phyloP scores from a whole-genome alignment of 1,284 basidiomycete genomes.

The Fistulinella staudtii region DNA sequence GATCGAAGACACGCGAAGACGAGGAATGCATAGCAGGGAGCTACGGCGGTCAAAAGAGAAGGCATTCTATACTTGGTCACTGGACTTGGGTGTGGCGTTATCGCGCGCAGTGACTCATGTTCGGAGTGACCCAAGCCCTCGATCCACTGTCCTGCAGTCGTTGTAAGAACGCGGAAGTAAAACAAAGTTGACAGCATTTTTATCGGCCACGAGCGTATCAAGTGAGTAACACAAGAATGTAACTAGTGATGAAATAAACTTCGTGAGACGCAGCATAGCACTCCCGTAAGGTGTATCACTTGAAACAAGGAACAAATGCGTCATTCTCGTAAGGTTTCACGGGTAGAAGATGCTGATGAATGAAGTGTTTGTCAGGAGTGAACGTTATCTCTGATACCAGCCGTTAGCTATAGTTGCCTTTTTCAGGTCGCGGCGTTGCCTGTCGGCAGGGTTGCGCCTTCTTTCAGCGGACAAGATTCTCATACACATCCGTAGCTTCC shows the following conservation, averaged over 20 bases:
- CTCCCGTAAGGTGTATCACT: not conserved
- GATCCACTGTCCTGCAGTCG: not conserved
- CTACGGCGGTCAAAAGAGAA: slow-evolving; percentile 2
- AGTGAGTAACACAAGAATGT: not conserved
- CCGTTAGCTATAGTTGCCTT: not conserved
- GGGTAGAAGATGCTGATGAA: not conserved
- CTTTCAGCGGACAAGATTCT: slow-evolving; percentile 3
- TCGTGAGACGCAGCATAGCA: slow-evolving; percentile 1
- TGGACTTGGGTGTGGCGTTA: not conserved
- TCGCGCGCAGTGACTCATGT: slow-evolving; percentile 1
- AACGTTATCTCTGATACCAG: slow-evolving; percentile 17
- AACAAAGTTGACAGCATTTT: no score
- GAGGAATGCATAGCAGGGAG: not conserved
- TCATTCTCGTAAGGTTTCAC: slow-evolving; percentile 8
- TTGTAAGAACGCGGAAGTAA: no score
- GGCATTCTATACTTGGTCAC: not conserved
- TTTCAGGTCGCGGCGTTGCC: not conserved
- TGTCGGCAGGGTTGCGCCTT: not conserved
- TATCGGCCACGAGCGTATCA: not conserved
- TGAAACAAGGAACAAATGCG: slow-evolving; percentile 5
- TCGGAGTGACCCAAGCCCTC: not conserved
- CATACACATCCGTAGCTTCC: not conserved
- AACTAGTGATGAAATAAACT: not conserved
- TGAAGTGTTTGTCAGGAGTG: slow-evolving; percentile 9
- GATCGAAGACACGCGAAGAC: slow-evolving; percentile 1